These are phyloP conservation scores for Microbotryum lychnidis-dioicae DNA, from an alignment of 1,284 basidiomycete genomes.

Conservation along the genomic window DNA sequence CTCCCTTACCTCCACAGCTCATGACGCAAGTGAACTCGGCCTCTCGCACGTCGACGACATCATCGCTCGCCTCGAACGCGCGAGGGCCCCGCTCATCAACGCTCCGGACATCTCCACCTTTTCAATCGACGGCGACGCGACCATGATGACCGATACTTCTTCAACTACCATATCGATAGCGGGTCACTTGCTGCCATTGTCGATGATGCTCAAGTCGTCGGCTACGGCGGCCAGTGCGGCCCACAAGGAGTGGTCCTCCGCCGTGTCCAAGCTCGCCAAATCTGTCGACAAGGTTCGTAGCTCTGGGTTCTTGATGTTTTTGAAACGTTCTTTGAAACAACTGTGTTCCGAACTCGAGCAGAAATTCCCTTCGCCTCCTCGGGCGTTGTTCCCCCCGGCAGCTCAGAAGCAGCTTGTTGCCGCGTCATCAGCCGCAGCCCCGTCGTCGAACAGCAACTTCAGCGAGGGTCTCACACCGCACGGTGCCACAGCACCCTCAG, in stretches of 20 bases:
- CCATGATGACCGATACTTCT: not conserved
- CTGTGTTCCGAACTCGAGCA: slow-evolving; percentile 37
- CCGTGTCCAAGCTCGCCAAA: slow-evolving; percentile 68
- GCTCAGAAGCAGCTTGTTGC: not conserved
- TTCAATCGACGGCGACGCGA: not conserved
- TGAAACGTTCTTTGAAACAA: not conserved
- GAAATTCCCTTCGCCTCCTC: slow-evolving; percentile 59
- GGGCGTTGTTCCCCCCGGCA: slow-evolving; percentile 17
- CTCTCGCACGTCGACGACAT: slow-evolving; percentile 14
- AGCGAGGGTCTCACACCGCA: not conserved
- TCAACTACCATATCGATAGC: not conserved
- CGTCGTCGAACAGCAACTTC: not conserved
- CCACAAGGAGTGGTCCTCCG: slow-evolving; percentile 75
- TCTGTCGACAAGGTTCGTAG: slow-evolving; percentile 72
- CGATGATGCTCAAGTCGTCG: slow-evolving; percentile 12
- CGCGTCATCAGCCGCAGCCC: not conserved
- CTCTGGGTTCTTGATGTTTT: not conserved
- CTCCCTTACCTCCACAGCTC: not conserved
- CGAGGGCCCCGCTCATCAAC: slow-evolving; percentile 7
- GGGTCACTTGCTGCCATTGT: slow-evolving; percentile 14
- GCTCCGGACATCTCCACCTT: not conserved
- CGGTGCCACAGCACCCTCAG: too few relatives aligned
- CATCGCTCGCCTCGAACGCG: slow-evolving; percentile 22
- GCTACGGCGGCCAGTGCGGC: slow-evolving; percentile 56
- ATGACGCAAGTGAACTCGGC: not conserved